Percentiles rank a stretch among this genome's conserved stretches.
These are phyloP conservation scores for Thamnidium elegans DNA, from an alignment of 192 early-diverging fungal genomes.

Conservation along the genomic window DNA sequence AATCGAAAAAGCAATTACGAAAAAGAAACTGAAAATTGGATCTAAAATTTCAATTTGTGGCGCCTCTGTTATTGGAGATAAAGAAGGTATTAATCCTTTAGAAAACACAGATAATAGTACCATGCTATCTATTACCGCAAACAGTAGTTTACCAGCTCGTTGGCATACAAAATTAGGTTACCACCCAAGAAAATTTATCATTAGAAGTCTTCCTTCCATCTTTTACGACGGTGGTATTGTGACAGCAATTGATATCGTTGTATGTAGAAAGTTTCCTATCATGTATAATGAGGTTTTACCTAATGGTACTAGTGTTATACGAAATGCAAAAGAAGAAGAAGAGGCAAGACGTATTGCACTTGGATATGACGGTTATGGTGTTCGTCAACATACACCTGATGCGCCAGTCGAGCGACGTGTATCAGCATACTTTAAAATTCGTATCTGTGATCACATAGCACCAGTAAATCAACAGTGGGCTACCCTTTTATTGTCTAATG, in stretches of 20 bases:
- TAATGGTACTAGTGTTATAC: slow-evolving; percentile 41
- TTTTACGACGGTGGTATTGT: slow-evolving; percentile 56
- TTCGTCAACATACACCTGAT: neutral
- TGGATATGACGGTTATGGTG: neutral
- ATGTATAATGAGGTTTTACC: slow-evolving; percentile 47
- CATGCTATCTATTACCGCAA: slow-evolving; percentile 46
- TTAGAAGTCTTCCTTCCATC: slow-evolving; percentile 33
- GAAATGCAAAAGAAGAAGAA: slow-evolving; percentile 55
- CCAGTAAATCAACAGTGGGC: slow-evolving; percentile 11
- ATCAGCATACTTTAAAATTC: slow-evolving; percentile 41
- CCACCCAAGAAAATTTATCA: slow-evolving; percentile 33
- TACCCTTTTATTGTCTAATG: slow-evolving; percentile 48
- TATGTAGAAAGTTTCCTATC: slow-evolving; percentile 55
- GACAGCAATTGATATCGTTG: slow-evolving; percentile 57
- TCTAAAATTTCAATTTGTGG: slow-evolving; percentile 58
- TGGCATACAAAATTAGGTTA: slow-evolving; percentile 69
- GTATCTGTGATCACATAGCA: slow-evolving; percentile 42
- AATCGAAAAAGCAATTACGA: slow-evolving; percentile 37
- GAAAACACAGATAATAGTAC: slow-evolving; percentile 29
- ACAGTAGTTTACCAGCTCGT: slow-evolving; percentile 50
- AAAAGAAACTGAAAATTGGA: slow-evolving; percentile 50
- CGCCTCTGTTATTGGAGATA: slow-evolving; percentile 42
- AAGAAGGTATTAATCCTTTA: slow-evolving; percentile 33
- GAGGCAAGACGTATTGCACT: neutral
- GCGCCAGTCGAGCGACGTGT: slow-evolving; percentile 33